Conservation (phyloP, 2,329 filamentous ascomycete species). For the Penicillium sp. region DNA sequence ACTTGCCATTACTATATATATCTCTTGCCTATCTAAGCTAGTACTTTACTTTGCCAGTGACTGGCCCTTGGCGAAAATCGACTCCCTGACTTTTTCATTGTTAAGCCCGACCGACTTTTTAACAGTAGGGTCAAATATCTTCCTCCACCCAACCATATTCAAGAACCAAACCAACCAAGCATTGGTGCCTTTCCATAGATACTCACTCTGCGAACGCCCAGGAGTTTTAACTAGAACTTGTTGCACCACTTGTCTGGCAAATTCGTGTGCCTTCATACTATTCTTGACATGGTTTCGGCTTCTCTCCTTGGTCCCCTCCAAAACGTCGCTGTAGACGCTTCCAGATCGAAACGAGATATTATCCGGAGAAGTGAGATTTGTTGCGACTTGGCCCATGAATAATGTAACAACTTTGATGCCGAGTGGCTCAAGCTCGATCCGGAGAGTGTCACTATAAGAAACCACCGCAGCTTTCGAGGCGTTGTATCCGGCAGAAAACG, state of each 20-base stretch:
- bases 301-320: background rate
- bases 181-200: background rate
- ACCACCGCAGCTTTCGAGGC: background rate
- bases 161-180: background rate
- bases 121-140: background rate
- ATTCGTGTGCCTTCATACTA: background rate
- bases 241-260: background rate
- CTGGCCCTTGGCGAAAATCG: background rate
- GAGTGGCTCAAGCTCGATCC: background rate
- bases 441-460: background rate
- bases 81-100: background rate
- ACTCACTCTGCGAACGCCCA: background rate
- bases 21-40: no score
- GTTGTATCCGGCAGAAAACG: background rate
- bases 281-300: background rate
- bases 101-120: background rate
- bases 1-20: no score
- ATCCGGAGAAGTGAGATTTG: background rate
- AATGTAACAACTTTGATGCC: background rate
- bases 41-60: background rate
- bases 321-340: background rate
- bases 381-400: background rate
- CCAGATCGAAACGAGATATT: background rate
- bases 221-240: background rate
- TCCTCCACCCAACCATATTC: background rate